phyloP scores from a whole-genome alignment of 1,139 yeast genomes.

The Hemisphaericaspora lyxosophila region DNA sequence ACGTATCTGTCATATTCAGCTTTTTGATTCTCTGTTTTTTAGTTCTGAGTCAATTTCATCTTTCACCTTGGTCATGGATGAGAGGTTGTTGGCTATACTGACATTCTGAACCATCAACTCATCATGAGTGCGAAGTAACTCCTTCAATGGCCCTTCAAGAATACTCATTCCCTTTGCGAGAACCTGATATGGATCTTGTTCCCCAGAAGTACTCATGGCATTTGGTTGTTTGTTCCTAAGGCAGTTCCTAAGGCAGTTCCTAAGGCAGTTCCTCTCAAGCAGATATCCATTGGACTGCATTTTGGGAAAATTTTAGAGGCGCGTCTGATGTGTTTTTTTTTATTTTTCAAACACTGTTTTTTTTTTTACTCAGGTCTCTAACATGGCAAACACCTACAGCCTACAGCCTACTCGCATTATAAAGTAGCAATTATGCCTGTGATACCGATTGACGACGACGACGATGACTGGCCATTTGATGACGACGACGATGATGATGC shows the following conservation, averaged over 20 bases:
- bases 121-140: conserved; percentile 27
- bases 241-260: too few species aligned
- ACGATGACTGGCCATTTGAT: conserved; percentile 12
- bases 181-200: conserved; percentile 24
- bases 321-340: too few species aligned
- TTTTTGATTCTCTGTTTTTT: too few species aligned
- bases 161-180: conserved; percentile 21
- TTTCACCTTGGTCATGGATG: conserved; percentile 15
- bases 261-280: too few species aligned
- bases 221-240: too few species aligned
- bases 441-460: conserved; percentile 10
- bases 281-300: too few species aligned
- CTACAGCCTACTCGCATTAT: too few species aligned
- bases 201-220: not conserved
- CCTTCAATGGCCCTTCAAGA: conserved; percentile 24
- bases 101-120: conserved; percentile 28
- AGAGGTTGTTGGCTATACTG: conserved; percentile 23
- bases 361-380: too few species aligned
- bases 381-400: too few species aligned
- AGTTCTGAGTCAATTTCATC: conserved; percentile 7
- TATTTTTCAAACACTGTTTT: too few species aligned
- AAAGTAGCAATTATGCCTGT: conserved; percentile 4
- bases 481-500: conserved; percentile 19
- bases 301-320: not conserved
- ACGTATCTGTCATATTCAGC: too few species aligned